These are phyloP conservation scores for Zymoseptoria brevis DNA, from an alignment of 2,329 filamentous ascomycete species.

Conservation along the genomic window DNA sequence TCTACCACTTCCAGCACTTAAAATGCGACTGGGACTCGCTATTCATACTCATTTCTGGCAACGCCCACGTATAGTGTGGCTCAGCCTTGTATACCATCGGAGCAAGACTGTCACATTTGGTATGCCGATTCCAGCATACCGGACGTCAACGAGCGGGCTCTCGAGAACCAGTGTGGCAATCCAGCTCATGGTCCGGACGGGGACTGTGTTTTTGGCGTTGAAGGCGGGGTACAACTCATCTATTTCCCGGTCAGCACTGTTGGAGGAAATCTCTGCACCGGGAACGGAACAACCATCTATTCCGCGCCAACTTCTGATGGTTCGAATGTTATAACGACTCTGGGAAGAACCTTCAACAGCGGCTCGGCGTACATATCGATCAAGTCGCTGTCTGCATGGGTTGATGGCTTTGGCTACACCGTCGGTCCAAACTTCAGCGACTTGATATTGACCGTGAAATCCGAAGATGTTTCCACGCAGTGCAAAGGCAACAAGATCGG, in stretches of 20 bases:
- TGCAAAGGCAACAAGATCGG: slow-evolving; percentile 9
- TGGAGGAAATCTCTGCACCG: not conserved
- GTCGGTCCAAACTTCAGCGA: slow-evolving; percentile 18
- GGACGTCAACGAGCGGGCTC: not conserved
- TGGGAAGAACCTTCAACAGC: slow-evolving; percentile 18
- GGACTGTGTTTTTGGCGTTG: slow-evolving; percentile 1
- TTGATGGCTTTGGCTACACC: slow-evolving; percentile 7
- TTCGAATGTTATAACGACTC: slow-evolving; percentile 4
- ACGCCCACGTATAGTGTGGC: slow-evolving; percentile 6
- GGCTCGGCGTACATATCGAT: slow-evolving; percentile 20
- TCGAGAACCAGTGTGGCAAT: slow-evolving; percentile 11
- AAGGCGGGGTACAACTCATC: slow-evolving; percentile 17
- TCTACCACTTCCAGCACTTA: slow-evolving; percentile 3
- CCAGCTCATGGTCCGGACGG: slow-evolving; percentile 2
- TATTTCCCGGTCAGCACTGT: slow-evolving; percentile 19
- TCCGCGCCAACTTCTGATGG: not conserved
- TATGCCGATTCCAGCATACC: slow-evolving; percentile 9
- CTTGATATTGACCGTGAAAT: slow-evolving; percentile 13
- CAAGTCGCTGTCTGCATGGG: slow-evolving; percentile 15
- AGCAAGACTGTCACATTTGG: slow-evolving; percentile 11
- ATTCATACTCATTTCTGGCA: not conserved
- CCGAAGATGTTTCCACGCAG: slow-evolving; percentile 14
- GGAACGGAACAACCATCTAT: not conserved
- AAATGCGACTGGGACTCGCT: not conserved
- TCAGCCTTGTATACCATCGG: slow-evolving; percentile 9